Conservation (phyloP, 2,329 filamentous ascomycete species). For the Aureobasidium sp. region DNA sequence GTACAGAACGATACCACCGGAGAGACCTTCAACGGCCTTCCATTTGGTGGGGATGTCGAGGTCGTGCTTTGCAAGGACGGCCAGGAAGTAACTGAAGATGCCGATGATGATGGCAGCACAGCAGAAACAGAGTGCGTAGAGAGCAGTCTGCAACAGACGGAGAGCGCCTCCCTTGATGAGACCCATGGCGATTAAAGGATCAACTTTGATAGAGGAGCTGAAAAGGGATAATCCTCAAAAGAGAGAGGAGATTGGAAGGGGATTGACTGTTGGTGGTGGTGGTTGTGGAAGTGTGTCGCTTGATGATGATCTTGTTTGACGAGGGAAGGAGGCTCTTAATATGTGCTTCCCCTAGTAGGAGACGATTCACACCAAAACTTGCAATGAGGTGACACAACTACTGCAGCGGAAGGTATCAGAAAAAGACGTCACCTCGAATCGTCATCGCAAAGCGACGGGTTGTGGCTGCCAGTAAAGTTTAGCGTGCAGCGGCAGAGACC, state of each 20-base stretch:
- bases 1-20: constrained; percentile 67
- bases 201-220: not conserved
- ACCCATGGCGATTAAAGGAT: constrained; percentile 21
- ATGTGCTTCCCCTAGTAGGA: not conserved
- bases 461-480: constrained; percentile 9
- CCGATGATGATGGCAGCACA: constrained; percentile 62
- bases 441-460: not conserved
- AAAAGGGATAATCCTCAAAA: not conserved
- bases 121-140: constrained; percentile 66
- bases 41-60: constrained; percentile 54
- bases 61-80: constrained; percentile 57
- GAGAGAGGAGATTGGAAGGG: not conserved
- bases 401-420: not conserved
- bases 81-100: constrained; percentile 72
- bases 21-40: constrained; percentile 53
- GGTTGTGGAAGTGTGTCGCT: not conserved
- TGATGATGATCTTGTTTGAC: not conserved
- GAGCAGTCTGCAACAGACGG: constrained; percentile 52
- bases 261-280: not conserved
- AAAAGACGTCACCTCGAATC: not conserved
- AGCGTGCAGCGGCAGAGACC: not conserved
- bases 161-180: constrained; percentile 49
- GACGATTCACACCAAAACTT: not conserved
- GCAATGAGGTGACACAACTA: not conserved
- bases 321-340: constrained; percentile 1